phyloP scores from a whole-genome alignment of 768 basidiomycete species.

The Collybiopsis confluens region DNA sequence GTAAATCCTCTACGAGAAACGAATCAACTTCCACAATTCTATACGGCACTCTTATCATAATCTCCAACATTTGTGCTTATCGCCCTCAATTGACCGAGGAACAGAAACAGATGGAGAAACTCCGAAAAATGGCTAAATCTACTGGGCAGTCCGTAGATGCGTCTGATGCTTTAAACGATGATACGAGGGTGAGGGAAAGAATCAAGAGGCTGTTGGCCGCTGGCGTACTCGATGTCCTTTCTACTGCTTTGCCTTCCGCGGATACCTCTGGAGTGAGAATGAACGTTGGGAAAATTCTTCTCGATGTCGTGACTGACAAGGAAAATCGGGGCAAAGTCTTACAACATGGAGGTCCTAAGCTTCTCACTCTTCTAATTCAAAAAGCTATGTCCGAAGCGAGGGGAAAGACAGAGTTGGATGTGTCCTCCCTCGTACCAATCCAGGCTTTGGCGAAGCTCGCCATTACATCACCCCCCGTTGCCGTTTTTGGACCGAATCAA shows the following conservation, averaged over 20 bases:
- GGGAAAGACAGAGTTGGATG: slow-evolving; percentile 29
- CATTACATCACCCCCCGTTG: slow-evolving; percentile 86
- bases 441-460: slow-evolving; percentile 92
- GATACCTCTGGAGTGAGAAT: slow-evolving; percentile 65
- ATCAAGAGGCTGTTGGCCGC: slow-evolving; percentile 52
- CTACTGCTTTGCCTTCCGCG: slow-evolving; percentile 46
- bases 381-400: slow-evolving; percentile 28
- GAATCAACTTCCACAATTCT: slow-evolving; percentile 48
- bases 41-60: slow-evolving; percentile 76
- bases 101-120: slow-evolving; percentile 75
- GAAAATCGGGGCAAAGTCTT: slow-evolving; percentile 73
- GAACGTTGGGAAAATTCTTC: slow-evolving; percentile 54
- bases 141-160: slow-evolving; percentile 23
- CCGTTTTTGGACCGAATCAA: slow-evolving; percentile 85
- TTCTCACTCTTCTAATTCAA: slow-evolving; percentile 54
- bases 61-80: slow-evolving; percentile 70
- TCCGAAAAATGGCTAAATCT: slow-evolving; percentile 67
- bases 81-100: slow-evolving; percentile 73
- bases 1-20: slow-evolving; percentile 28
- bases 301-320: slow-evolving; percentile 74
- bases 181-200: slow-evolving; percentile 59
- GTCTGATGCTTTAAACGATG: slow-evolving; percentile 51
- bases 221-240: slow-evolving; percentile 62
- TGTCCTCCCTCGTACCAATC: slow-evolving; percentile 53
- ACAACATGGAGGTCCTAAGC: slow-evolving; percentile 74